Percentiles rank a stretch among this genome's conserved stretches.
phyloP scores from a whole-genome alignment of 352 stramenopile species.

The Aphanomyces stellatus region DNA sequence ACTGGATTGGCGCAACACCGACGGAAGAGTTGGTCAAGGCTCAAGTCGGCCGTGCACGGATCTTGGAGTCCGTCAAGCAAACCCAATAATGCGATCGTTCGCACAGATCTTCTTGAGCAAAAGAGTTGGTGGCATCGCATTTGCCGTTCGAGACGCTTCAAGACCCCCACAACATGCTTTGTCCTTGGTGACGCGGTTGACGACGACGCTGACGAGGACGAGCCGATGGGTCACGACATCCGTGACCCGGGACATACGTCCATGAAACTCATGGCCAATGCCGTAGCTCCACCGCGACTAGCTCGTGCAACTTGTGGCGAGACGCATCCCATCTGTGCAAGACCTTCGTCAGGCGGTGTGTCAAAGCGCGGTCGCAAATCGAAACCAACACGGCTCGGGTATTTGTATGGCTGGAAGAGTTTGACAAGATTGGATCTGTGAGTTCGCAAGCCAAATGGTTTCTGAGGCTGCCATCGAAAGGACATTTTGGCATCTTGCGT shows the following conservation, averaged over 20 bases:
- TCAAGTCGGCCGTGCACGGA: slow-evolving; percentile 90
- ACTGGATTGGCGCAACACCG: slow-evolving; percentile 93
- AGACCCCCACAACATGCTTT: slow-evolving; percentile 98
- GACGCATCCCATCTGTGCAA: background rate
- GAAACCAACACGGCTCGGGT: background rate
- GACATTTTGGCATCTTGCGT: slow-evolving; percentile 66
- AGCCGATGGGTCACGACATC: slow-evolving; percentile 97
- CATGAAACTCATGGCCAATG: background rate
- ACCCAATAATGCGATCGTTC: slow-evolving; percentile 97
- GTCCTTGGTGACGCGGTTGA: slow-evolving; percentile 97
- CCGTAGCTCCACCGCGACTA: too few relatives aligned
- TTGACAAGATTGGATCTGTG: background rate
- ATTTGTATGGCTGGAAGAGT: slow-evolving; percentile 4
- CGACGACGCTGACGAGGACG: slow-evolving; percentile 97
- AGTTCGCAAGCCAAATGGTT: slow-evolving; percentile 90
- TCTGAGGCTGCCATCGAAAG: slow-evolving; percentile 74
- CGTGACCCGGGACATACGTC: slow-evolving; percentile 29
- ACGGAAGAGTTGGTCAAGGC: slow-evolving; percentile 93
- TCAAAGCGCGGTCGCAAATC: background rate
- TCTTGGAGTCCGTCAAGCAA: slow-evolving; percentile 98
- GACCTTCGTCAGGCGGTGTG: background rate
- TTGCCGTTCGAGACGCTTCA: slow-evolving; percentile 93
- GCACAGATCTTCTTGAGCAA: slow-evolving; percentile 93
- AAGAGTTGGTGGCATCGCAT: slow-evolving; percentile 91
- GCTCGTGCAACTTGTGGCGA: background rate